A percentile compares a stretch with the other conserved stretches of the same genome.
phyloP scores from a whole-genome alignment of 306 rosid species.

The Prunus mira region DNA sequence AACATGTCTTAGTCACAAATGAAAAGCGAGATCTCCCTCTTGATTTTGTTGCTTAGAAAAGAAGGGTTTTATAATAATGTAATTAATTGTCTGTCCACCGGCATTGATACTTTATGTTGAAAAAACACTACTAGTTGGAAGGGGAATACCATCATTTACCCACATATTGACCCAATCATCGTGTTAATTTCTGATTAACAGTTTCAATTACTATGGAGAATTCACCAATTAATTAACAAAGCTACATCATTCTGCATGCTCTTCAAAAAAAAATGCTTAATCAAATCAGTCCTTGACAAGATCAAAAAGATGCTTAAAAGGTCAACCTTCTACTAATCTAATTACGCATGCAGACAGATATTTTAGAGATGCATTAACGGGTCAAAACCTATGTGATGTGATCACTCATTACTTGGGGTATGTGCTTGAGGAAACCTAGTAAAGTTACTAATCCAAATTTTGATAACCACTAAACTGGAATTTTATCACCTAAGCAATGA shows the following conservation, averaged over 20 bases:
- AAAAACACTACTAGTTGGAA: background rate
- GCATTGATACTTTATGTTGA: constrained; percentile 1
- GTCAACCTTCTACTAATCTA: background rate
- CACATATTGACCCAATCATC: constrained; percentile 13
- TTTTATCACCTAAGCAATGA: no score
- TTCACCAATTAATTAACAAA: background rate
- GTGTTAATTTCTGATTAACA: background rate
- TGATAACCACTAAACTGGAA: no score
- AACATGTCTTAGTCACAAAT: constrained; percentile 9
- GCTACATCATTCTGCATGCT: background rate
- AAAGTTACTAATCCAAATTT: no score
- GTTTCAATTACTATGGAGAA: background rate
- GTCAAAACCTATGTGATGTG: background rate
- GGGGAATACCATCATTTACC: background rate
- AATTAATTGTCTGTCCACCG: constrained; percentile 17
- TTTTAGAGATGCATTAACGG: background rate
- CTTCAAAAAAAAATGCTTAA: background rate
- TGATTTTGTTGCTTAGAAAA: constrained; percentile 20
- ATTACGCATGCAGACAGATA: no score
- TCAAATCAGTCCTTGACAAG: background rate
- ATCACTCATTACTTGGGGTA: background rate
- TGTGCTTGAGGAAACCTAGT: background rate
- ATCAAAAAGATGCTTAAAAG: background rate
- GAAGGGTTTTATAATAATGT: constrained; percentile 5
- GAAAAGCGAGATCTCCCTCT: constrained; percentile 8